A percentile compares a stretch with the other conserved stretches of the same genome.
Evolutionary conservation across 257 asterid species (phyloP).

Genomic region (Nicotiana otophora): DNA sequence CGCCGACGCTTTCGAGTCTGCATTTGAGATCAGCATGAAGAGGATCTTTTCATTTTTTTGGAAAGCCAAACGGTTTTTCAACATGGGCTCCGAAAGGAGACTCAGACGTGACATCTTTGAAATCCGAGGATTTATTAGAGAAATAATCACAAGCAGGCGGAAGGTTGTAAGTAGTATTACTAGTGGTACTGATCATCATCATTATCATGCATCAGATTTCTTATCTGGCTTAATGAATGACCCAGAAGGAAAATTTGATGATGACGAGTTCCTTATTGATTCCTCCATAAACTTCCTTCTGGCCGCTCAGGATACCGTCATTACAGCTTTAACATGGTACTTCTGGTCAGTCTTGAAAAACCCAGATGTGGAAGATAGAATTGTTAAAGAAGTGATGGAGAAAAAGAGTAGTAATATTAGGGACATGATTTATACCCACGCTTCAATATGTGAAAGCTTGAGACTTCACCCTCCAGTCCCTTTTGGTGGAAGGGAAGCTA

Average conservation of each 20-base stretch:
- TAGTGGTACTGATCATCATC: background rate
- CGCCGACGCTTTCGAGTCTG: background rate
- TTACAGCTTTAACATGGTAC: background rate
- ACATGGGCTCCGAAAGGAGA: background rate
- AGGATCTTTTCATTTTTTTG: background rate
- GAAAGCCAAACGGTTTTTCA: background rate
- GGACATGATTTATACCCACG: background rate
- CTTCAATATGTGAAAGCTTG: slow-evolving; percentile 6
- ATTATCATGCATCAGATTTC: background rate
- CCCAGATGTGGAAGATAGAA: background rate
- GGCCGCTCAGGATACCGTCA: background rate
- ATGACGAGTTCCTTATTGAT: background rate
- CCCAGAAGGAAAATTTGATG: background rate
- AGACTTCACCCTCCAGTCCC: slow-evolving; percentile 5
- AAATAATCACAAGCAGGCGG: background rate
- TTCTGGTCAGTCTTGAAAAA: background rate
- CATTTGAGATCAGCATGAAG: background rate
- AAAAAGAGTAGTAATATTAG: background rate
- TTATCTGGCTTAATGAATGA: background rate
- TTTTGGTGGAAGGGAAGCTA: background rate
- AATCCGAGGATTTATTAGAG: background rate
- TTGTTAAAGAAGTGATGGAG: background rate
- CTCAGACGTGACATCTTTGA: background rate
- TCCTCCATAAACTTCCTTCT: background rate
- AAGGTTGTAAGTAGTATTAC: background rate